Evolutionary conservation across 257 asterid species (phyloP).

Genomic region (Solanum tarapatanum): DNA sequence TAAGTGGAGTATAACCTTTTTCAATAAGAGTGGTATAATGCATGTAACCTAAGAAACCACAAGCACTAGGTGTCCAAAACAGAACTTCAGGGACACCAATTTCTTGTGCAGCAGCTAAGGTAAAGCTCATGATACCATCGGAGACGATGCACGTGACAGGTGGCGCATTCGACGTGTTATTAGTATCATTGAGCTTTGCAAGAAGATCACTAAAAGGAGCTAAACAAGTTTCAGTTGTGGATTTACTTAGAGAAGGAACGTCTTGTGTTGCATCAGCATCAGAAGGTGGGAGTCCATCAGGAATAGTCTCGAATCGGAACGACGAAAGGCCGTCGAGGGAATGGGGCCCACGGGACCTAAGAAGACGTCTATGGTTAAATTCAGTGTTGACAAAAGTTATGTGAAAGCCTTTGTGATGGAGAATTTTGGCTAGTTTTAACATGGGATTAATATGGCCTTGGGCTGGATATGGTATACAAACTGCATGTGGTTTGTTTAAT

Average conservation of each 20-base stretch:
- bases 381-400: neutral
- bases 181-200: neutral
- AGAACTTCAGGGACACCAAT: neutral
- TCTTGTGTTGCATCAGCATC: neutral
- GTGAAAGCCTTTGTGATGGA: neutral
- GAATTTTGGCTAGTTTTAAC: neutral
- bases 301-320: neutral
- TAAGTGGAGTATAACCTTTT: neutral
- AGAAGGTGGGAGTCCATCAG: neutral
- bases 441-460: slow-evolving; percentile 3
- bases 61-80: slow-evolving; percentile 4
- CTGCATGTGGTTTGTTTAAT: neutral
- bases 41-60: slow-evolving; percentile 5
- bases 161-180: neutral
- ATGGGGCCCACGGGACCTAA: neutral
- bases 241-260: neutral
- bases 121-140: neutral
- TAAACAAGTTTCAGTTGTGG: neutral
- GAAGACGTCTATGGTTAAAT: slow-evolving; percentile 1
- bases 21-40: neutral
- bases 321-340: neutral
- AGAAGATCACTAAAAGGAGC: neutral
- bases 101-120: neutral
- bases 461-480: neutral
- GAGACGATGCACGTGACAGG: neutral